A percentile compares a stretch with the other conserved stretches of the same genome.
phyloP scores from a whole-genome alignment of 129 eudicot species.

The Flaveria linearis region DNA sequence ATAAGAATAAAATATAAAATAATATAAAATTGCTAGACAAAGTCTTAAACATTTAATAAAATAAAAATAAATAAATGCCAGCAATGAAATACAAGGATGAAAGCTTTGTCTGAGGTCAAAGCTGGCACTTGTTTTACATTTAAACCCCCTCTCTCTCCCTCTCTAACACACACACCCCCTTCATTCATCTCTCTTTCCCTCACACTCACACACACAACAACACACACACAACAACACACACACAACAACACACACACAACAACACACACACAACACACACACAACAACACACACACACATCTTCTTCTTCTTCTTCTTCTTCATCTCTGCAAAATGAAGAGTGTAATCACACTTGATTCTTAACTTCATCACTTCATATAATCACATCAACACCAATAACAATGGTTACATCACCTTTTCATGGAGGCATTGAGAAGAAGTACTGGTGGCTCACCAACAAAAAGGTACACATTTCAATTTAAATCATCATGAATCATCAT shows the following conservation, averaged over 20 bases:
- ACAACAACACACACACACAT: slow-evolving; percentile 1
- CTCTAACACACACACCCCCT: slow-evolving; percentile 16
- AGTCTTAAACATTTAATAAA: not conserved
- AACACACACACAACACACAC: slow-evolving; percentile 4
- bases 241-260: not conserved
- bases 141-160: slow-evolving; percentile 31
- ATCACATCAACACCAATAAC: slow-evolving; percentile 14
- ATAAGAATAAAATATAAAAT: not conserved
- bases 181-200: not conserved
- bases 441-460: slow-evolving; percentile 88
- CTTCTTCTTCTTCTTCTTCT: not conserved
- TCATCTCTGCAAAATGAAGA: slow-evolving; percentile 16
- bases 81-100: slow-evolving; percentile 73
- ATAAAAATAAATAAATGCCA: slow-evolving; percentile 46
- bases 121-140: slow-evolving; percentile 63
- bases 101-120: slow-evolving; percentile 74
- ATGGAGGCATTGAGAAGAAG: slow-evolving; percentile 65
- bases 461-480: slow-evolving; percentile 44
- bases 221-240: not conserved
- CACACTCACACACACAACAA: not conserved
- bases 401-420: slow-evolving; percentile 61
- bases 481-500: not conserved
- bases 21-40: not conserved
- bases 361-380: slow-evolving; percentile 14
- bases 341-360: slow-evolving; percentile 8